Base-by-base conservation (phyloP, 2,329 filamentous ascomycete species). In the Exophiala bonariae region DNA sequence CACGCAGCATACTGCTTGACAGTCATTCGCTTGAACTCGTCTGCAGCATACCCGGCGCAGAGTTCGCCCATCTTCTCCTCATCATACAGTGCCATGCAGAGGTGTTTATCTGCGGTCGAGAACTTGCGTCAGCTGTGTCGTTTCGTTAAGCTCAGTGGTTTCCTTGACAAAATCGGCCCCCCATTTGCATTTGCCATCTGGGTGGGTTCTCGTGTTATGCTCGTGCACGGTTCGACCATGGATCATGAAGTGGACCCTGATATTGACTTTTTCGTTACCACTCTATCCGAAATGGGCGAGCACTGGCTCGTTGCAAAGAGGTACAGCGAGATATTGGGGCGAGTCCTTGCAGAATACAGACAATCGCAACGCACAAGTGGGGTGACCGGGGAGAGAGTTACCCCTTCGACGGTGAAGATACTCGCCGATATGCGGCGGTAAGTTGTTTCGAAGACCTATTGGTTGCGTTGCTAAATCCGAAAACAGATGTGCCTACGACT, bases 181-280 rank as follows among this genome's bases (percentile, higher is more conserved):
- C 90, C 89, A 0, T 96, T 96, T 64, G 90, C 90, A 3, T 96
- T 96, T 63, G 90, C 88, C 0, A 75, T 96, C 2, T 96, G 91
- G 91, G 91, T 96, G 13, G 89, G 88, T 3, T 89, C 91, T 4
- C 85, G 91, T 3, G 77, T 96, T 3, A 75, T 95, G 4, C 82
- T 96, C 7, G 91, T 96, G 2, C 90, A 96, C 65, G 89, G 89
- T 19, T 93, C 88, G 6, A 95, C 90, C 0, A 89, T 95, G 45
- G 88, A 93, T 57, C 87, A 87, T 64, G 87, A 86, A 52, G 76
- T 95, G 30, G 87, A 87, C 47, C 82, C 86, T 1, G 86, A 89
- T 52, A 88, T 96, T 32, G 75, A 82, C 22, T 84, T 91, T 52
- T 87, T 96, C 32, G 88, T 96, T 35, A 86, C 90, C 47, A 88